These are phyloP conservation scores for Pedinophyceae sp. DNA, from an alignment of 139 green algal species.

Conservation along the genomic window DNA sequence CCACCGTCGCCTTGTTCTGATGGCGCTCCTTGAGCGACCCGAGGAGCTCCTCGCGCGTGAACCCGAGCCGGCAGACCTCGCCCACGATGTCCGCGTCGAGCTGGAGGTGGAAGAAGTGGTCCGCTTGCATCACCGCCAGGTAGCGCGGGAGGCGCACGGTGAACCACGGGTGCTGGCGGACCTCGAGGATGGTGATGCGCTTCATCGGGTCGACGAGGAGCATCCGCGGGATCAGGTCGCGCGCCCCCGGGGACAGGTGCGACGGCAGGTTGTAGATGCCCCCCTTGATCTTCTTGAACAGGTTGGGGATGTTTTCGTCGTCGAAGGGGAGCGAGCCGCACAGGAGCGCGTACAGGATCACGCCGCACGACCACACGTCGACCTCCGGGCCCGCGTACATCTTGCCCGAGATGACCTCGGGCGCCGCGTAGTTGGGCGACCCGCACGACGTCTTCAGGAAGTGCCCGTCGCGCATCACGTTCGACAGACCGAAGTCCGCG, in stretches of 20 bases:
- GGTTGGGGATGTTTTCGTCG: conserved; percentile 99
- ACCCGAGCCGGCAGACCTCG: conserved; percentile 58
- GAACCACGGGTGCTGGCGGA: conserved; percentile 92
- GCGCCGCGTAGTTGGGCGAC: conserved; percentile 94
- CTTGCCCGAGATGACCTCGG: conserved; percentile 92
- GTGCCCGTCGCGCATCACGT: conserved; percentile 97
- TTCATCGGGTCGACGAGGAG: conserved; percentile 97
- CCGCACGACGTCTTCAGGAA: conserved; percentile 97
- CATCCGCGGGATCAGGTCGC: conserved; percentile 96
- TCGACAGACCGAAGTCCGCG: conserved; percentile 90
- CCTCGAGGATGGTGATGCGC: conserved; percentile 96
- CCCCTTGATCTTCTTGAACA: conserved; percentile 99
- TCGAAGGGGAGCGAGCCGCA: conserved; percentile 96
- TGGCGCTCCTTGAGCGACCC: conserved; percentile 48
- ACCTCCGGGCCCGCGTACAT: conserved; percentile 96
- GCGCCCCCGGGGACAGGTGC: conserved; percentile 77
- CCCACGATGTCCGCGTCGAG: conserved; percentile 67
- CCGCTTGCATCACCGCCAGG: conserved; percentile 75
- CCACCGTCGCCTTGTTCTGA: conserved; percentile 64
- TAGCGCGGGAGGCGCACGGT: conserved; percentile 84
- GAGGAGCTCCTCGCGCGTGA: conserved; percentile 47
- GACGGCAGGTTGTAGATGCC: conserved; percentile 91
- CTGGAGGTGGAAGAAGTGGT: conserved; percentile 23
- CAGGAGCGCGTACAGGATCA: conserved; percentile 98
- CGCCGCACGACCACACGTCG: conserved; percentile 96